Evolutionary conservation across 2,329 filamentous ascomycete species (phyloP).

Genomic region (Coniochaeta prunicola): DNA sequence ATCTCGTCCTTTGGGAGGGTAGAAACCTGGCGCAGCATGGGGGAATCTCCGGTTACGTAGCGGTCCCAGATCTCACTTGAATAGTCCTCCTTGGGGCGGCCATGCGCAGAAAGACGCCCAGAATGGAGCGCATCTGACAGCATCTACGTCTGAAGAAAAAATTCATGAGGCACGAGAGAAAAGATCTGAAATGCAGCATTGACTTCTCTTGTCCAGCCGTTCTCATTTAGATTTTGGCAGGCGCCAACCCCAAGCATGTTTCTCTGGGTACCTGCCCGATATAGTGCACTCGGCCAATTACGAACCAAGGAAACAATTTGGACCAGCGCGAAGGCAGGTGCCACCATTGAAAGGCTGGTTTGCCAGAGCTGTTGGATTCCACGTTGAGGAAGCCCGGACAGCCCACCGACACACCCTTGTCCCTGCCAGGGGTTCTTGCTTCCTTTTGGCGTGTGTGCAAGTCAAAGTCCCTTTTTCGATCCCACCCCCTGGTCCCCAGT

Average conservation of each 20-base stretch:
- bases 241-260: background rate
- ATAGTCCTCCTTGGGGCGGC: too few species aligned
- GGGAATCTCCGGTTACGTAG: background rate
- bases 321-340: background rate
- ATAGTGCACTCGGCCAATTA: constrained; percentile 1
- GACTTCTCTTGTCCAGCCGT: background rate
- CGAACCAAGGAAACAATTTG: background rate
- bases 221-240: background rate
- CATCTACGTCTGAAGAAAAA: background rate
- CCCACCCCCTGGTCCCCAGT: background rate
- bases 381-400: background rate
- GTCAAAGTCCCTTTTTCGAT: background rate
- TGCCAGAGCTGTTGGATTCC: background rate
- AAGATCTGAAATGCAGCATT: background rate
- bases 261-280: background rate
- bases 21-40: background rate
- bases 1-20: too few species aligned
- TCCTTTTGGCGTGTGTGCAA: background rate
- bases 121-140: background rate
- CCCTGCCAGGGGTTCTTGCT: background rate
- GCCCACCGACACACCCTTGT: background rate
- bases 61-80: background rate
- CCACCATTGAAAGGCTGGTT: background rate
- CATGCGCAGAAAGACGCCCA: too few species aligned
- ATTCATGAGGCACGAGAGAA: background rate